phyloP scores from a whole-genome alignment of 257 asterid species.

The Solanum phureja region DNA sequence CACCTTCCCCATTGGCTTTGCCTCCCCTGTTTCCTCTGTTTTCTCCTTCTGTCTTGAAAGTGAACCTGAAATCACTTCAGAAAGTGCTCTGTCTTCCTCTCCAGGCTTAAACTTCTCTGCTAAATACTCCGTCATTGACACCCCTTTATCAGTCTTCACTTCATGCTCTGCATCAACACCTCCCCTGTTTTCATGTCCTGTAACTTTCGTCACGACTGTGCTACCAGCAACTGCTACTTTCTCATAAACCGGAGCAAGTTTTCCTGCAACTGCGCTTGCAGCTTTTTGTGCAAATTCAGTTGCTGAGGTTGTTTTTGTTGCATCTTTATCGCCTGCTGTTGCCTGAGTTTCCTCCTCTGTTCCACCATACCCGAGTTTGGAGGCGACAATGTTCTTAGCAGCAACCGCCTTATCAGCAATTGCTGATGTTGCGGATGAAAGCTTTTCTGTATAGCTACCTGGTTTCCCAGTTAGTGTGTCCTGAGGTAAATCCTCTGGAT shows the following conservation, averaged over 20 bases:
- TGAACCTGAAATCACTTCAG: slow-evolving; percentile 37
- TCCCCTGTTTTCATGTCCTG: not conserved
- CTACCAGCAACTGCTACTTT: slow-evolving; percentile 28
- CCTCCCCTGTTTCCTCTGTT: slow-evolving; percentile 2
- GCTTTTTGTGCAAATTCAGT: slow-evolving; percentile 22
- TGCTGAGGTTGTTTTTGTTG: slow-evolving; percentile 8
- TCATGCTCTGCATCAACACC: not conserved
- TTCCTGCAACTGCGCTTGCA: slow-evolving; percentile 12
- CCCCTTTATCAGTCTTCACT: slow-evolving; percentile 31
- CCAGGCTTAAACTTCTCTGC: slow-evolving; percentile 52
- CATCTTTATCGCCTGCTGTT: not conserved
- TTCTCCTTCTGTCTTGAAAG: slow-evolving; percentile 29
- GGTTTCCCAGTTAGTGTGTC: slow-evolving; percentile 25
- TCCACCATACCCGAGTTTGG: slow-evolving; percentile 37
- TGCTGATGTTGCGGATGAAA: slow-evolving; percentile 23
- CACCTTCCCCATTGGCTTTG: slow-evolving; percentile 23
- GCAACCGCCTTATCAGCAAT: slow-evolving; percentile 34
- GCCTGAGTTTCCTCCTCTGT: not conserved
- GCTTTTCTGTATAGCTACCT: slow-evolving; percentile 6
- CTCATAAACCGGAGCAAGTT: slow-evolving; percentile 23
- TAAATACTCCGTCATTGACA: slow-evolving; percentile 41
- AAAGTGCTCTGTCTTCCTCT: slow-evolving; percentile 71
- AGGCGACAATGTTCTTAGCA: slow-evolving; percentile 37
- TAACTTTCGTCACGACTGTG: slow-evolving; percentile 19
- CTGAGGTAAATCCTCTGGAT: slow-evolving; percentile 21